Conservation (phyloP, 257 asterid species). For the Thymus mandschuricus region DNA sequence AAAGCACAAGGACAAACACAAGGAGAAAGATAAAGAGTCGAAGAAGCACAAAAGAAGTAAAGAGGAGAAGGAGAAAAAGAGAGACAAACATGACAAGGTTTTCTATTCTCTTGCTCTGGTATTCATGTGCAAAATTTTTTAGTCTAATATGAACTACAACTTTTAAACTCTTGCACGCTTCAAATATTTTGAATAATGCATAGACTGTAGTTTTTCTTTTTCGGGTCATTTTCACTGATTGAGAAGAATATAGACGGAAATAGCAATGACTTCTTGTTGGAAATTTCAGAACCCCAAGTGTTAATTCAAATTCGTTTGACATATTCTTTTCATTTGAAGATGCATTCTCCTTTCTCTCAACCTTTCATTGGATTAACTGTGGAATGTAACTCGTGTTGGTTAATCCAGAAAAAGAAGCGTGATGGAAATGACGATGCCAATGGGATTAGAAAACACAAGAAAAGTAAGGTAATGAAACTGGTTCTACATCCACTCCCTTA, state of each 20-base stretch:
- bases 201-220: not conserved
- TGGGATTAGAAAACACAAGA: conserved; percentile 68
- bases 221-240: not conserved
- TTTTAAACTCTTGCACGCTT: not conserved
- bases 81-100: conserved; percentile 67
- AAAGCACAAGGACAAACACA: conserved; percentile 45
- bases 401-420: conserved; percentile 68
- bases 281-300: not conserved
- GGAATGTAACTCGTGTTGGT: conserved; percentile 8
- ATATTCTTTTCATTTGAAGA: not conserved
- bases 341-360: conserved; percentile 1
- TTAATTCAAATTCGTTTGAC: conserved; percentile 13
- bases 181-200: not conserved
- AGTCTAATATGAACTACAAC: conserved; percentile 12
- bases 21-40: conserved; percentile 41
- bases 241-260: not conserved
- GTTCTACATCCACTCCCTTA: not conserved
- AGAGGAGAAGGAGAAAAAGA: conserved; percentile 55
- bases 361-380: conserved; percentile 21
- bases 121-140: conserved; percentile 25
- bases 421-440: conserved; percentile 60
- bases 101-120: conserved; percentile 29
- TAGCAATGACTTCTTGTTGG: not conserved
- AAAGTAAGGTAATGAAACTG: conserved; percentile 59
- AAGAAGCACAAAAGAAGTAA: conserved; percentile 51